These are phyloP conservation scores for Hibiscus tridactylites DNA, from an alignment of 345 rosid genomes.

Conservation along the genomic window DNA sequence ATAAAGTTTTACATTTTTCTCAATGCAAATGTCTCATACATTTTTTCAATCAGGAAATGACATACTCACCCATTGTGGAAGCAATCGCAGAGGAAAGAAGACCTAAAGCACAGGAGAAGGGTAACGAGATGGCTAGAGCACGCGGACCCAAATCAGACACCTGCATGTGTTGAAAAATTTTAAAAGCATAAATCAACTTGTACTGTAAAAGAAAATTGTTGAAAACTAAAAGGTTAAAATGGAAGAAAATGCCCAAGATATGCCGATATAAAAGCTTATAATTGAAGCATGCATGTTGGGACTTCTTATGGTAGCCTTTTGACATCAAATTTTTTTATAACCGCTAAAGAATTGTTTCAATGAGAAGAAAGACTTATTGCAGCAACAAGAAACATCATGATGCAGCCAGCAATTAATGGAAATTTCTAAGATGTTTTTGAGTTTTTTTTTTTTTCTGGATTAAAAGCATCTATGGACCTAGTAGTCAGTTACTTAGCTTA, in stretches of 20 bases:
- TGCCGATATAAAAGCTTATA: not conserved
- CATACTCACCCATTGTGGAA: slow-evolving; percentile 2
- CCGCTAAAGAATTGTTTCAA: not conserved
- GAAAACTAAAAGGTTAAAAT: not conserved
- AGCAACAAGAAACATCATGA: not conserved
- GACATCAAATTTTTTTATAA: not conserved
- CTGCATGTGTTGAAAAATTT: not conserved
- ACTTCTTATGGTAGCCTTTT: not conserved
- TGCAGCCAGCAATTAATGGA: not conserved
- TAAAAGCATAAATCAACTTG: not conserved
- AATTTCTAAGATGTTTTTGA: not conserved
- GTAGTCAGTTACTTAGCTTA: not conserved
- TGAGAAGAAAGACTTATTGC: not conserved
- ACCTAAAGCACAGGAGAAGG: slow-evolving; percentile 8
- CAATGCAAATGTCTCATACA: too few species aligned
- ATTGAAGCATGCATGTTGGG: not conserved
- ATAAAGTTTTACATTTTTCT: too few species aligned
- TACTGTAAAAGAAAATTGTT: not conserved
- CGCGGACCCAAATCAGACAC: slow-evolving; percentile 1
- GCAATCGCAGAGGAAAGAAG: slow-evolving; percentile 2
- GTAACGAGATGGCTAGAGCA: slow-evolving; percentile 10
- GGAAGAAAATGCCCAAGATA: slow-evolving; percentile 1
- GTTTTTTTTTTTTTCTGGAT: not conserved
- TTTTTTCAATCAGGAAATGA: not conserved
- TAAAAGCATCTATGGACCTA: not conserved